A percentile compares a stretch with the other conserved stretches of the same genome.
These are phyloP conservation scores for Friedmanniomyces simplex DNA, from an alignment of 495 filamentous ascomycete species.

Conservation along the genomic window DNA sequence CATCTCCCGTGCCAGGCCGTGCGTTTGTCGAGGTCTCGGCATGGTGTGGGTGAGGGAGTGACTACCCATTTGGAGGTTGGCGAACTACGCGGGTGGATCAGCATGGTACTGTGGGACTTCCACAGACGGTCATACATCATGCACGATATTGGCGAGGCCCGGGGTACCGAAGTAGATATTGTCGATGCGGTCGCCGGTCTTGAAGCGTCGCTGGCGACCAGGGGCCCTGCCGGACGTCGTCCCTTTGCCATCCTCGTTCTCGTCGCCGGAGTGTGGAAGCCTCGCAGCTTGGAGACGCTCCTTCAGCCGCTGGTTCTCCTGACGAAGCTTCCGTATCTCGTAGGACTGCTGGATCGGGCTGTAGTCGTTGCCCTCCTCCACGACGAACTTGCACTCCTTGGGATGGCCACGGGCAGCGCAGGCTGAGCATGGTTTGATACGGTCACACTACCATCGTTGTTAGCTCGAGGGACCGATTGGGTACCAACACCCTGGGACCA, in stretches of 20 bases:
- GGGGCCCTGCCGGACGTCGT: slow-evolving; percentile 5
- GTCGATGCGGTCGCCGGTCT: slow-evolving; percentile 29
- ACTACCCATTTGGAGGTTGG: slow-evolving; percentile 25
- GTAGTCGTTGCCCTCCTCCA: slow-evolving; percentile 35
- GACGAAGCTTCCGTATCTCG: slow-evolving; percentile 30
- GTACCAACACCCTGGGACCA: neutral
- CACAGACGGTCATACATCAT: slow-evolving; percentile 28
- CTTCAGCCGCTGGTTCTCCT: slow-evolving; percentile 28
- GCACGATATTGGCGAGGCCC: slow-evolving; percentile 34
- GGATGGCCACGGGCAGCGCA: slow-evolving; percentile 39
- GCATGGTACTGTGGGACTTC: neutral
- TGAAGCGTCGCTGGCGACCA: slow-evolving; percentile 29
- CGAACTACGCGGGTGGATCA: slow-evolving; percentile 26
- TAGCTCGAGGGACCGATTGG: neutral
- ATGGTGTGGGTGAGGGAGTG: slow-evolving; percentile 29
- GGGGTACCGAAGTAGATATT: slow-evolving; percentile 38
- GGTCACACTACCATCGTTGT: slow-evolving; percentile 33
- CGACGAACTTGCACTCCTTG: slow-evolving; percentile 37
- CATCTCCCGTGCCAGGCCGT: slow-evolving; percentile 26
- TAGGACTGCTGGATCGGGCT: slow-evolving; percentile 35
- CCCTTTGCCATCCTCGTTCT: slow-evolving; percentile 9
- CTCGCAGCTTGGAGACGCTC: slow-evolving; percentile 23
- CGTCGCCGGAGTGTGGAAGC: slow-evolving; percentile 20
- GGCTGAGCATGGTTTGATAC: slow-evolving; percentile 38
- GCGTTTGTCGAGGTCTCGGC: slow-evolving; percentile 20